Conservation (phyloP, 2,329 filamentous ascomycete genomes). For the Laburnicola sp. region DNA sequence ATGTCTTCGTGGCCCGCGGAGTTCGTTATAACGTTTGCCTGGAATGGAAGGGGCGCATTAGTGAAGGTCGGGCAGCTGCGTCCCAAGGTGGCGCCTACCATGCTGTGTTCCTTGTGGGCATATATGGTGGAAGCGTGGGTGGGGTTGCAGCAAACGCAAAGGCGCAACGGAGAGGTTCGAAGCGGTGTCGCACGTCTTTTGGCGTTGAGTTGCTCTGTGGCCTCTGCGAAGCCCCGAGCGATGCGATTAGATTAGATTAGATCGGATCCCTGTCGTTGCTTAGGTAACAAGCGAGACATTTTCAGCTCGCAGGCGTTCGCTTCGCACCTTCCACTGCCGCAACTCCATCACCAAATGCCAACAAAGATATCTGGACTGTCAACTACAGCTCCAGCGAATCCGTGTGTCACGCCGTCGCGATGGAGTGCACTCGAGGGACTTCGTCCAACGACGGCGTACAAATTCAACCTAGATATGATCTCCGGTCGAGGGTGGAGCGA, state of each 20-base stretch:
- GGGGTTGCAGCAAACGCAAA: constrained; percentile 8
- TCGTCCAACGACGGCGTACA: no score
- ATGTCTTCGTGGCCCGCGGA: constrained; percentile 95
- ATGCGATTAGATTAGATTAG: constrained; percentile 40
- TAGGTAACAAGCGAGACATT: background rate
- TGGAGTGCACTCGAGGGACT: no score
- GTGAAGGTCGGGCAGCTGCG: constrained; percentile 32
- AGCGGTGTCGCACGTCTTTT: constrained; percentile 25
- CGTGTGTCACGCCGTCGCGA: no score
- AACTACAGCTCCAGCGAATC: no score
- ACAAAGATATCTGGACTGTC: no score
- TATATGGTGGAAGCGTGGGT: constrained; percentile 9
- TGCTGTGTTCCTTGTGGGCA: constrained; percentile 19
- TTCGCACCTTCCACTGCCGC: no score
- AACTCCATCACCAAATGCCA: no score
- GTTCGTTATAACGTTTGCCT: constrained; percentile 81
- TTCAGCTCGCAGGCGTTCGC: no score
- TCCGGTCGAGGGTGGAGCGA: no score
- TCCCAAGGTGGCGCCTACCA: constrained; percentile 26
- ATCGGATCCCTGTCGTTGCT: constrained; percentile 12
- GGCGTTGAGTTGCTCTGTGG: constrained; percentile 33
- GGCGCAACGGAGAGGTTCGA: constrained; percentile 19
- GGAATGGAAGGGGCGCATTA: constrained; percentile 33
- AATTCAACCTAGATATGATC: no score
- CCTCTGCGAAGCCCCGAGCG: constrained; percentile 31